Percentiles rank a stretch among this genome's conserved stretches.
Conservation (phyloP, 1,284 basidiomycete genomes). For the Ustilago trichophora region DNA sequence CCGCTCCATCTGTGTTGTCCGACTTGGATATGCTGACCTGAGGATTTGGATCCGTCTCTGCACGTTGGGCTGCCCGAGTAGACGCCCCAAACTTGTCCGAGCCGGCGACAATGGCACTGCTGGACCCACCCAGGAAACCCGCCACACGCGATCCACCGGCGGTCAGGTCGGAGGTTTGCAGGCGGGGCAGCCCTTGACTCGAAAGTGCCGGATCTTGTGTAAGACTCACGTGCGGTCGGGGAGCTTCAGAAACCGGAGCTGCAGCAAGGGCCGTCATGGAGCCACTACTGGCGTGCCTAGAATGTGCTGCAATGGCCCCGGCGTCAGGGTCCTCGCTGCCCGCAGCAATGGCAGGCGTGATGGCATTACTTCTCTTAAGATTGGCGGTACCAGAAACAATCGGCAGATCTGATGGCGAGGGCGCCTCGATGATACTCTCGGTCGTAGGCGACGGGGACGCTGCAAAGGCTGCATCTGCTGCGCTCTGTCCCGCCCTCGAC, state of each 20-base stretch:
- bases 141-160: neutral
- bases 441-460: slow-evolving; percentile 15
- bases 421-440: slow-evolving; percentile 6
- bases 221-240: too few species aligned
- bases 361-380: slow-evolving; percentile 48
- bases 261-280: neutral
- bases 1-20: neutral
- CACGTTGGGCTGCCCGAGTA: slow-evolving; percentile 5
- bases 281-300: slow-evolving; percentile 3
- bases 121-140: slow-evolving; percentile 1
- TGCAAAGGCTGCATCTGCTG: slow-evolving; percentile 36
- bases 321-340: slow-evolving; percentile 5
- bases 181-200: slow-evolving; percentile 7
- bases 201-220: neutral
- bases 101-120: slow-evolving; percentile 12
- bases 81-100: slow-evolving; percentile 2
- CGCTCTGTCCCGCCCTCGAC: slow-evolving; percentile 21
- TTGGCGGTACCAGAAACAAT: slow-evolving; percentile 25
- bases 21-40: neutral
- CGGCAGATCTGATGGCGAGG: slow-evolving; percentile 31
- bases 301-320: neutral
- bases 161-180: slow-evolving; percentile 10
- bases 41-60: slow-evolving; percentile 24
- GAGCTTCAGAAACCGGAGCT: neutral
- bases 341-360: slow-evolving; percentile 23